phyloP scores from a whole-genome alignment of 306 rosid species.

The Trifolium fragiferum region DNA sequence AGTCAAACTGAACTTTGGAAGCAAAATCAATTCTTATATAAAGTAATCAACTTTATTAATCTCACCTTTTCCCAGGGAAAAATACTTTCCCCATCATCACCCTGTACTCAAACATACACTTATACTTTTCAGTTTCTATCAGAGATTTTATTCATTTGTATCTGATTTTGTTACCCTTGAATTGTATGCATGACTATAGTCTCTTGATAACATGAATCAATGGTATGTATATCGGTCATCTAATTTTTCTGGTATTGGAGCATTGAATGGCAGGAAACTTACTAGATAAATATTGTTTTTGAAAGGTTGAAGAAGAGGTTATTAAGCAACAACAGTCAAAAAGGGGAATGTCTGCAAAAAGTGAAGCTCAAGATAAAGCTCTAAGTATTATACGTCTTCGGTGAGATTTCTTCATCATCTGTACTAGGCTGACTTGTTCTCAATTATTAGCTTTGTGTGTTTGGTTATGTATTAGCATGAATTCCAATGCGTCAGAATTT shows the following conservation, averaged over 20 bases:
- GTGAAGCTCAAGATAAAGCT: slow-evolving; percentile 92
- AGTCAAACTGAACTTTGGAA: background rate
- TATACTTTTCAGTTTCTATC: slow-evolving; percentile 16
- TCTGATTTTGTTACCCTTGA: background rate
- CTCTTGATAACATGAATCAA: slow-evolving; percentile 3
- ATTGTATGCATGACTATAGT: slow-evolving; percentile 26
- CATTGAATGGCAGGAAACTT: slow-evolving; percentile 40
- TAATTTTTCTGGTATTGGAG: slow-evolving; percentile 38
- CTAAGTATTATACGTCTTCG: slow-evolving; percentile 69
- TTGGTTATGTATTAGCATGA: background rate
- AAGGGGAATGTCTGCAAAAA: slow-evolving; percentile 82
- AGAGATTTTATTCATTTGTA: background rate
- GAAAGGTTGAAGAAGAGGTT: slow-evolving; percentile 87
- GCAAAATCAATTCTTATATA: background rate
- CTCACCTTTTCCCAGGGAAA: background rate
- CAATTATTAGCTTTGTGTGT: slow-evolving; percentile 19
- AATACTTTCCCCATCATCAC: background rate
- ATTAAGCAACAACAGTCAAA: slow-evolving; percentile 75
- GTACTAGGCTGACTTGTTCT: slow-evolving; percentile 37
- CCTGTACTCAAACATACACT: background rate
- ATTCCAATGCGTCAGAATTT: background rate
- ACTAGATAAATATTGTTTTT: slow-evolving; percentile 41
- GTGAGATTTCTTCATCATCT: slow-evolving; percentile 50
- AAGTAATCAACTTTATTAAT: background rate
- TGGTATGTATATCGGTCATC: slow-evolving; percentile 10